Conservation (phyloP, 768 basidiomycete species). For the Boletus insuetus region DNA sequence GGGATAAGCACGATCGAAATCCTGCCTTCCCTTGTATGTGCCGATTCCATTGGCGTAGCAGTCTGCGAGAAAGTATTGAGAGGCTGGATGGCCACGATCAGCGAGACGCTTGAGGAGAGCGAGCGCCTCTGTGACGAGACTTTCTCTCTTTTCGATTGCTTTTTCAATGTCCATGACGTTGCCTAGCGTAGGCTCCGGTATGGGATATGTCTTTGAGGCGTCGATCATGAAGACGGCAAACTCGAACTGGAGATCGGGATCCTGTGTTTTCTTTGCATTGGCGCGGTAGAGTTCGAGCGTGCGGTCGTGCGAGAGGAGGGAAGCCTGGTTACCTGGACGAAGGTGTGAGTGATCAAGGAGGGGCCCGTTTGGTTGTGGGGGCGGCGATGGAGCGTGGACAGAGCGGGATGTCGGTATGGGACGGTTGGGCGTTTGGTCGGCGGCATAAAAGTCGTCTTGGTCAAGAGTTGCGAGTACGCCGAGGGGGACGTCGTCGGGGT, state of each 20-base stretch:
- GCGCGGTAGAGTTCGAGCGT: slow-evolving; percentile 96
- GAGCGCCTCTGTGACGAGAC: slow-evolving; percentile 85
- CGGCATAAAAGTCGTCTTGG: slow-evolving; percentile 40
- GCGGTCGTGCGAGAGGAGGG: slow-evolving; percentile 90
- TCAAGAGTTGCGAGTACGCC: slow-evolving; percentile 32
- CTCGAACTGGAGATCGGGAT: slow-evolving; percentile 96
- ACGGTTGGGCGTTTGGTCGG: slow-evolving; percentile 28
- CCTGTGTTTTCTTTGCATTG: slow-evolving; percentile 98
- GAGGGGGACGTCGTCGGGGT: slow-evolving; percentile 41
- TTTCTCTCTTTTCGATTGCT: slow-evolving; percentile 79
- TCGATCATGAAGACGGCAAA: slow-evolving; percentile 99
- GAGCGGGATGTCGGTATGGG: slow-evolving; percentile 51
- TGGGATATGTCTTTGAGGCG: slow-evolving; percentile 85
- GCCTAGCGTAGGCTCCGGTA: slow-evolving; percentile 64
- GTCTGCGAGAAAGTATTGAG: slow-evolving; percentile 97
- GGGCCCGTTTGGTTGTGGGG: slow-evolving; percentile 47
- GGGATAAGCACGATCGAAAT: slow-evolving; percentile 96
- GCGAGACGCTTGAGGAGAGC: slow-evolving; percentile 86
- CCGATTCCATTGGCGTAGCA: slow-evolving; percentile 99
- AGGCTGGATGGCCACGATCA: slow-evolving; percentile 89
- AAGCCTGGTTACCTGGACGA: slow-evolving; percentile 87
- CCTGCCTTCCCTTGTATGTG: slow-evolving; percentile 83
- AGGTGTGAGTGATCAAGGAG: slow-evolving; percentile 91
- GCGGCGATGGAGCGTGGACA: slow-evolving; percentile 64
- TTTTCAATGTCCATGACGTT: slow-evolving; percentile 81